Conservation (phyloP, 2,329 filamentous ascomycete genomes). For the Penicillium psychrosexuale region DNA sequence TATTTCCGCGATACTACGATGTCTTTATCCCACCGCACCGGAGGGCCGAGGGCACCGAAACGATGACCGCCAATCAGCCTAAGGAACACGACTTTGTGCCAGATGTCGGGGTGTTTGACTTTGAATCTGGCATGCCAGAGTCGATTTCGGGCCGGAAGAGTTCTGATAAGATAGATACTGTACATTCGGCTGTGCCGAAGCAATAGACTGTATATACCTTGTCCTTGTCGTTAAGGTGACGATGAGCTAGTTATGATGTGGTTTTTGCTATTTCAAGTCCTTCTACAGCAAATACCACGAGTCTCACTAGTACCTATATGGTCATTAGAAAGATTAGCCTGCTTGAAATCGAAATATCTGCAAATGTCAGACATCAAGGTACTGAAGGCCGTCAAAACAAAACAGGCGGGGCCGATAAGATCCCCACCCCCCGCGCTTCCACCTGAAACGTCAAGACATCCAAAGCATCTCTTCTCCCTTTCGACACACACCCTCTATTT, state of each 20-base stretch:
- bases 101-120: not conserved
- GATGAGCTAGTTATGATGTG: not conserved
- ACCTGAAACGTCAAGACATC: not conserved
- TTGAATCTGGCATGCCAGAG: not conserved
- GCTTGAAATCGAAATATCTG: too few species aligned
- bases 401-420: conserved; percentile 4
- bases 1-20: conserved; percentile 55
- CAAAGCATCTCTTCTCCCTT: not conserved
- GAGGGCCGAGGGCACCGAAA: conserved; percentile 42
- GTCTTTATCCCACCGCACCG: conserved; percentile 51
- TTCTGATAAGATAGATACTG: not conserved
- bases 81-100: not conserved
- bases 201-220: not conserved
- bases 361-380: too few species aligned
- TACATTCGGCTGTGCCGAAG: not conserved
- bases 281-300: too few species aligned
- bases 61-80: not conserved
- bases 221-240: not conserved
- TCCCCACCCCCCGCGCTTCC: conserved; percentile 1
- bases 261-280: not conserved
- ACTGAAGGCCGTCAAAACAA: not conserved
- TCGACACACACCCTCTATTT: conserved; percentile 1
- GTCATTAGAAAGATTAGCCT: too few species aligned
- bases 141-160: not conserved
- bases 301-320: too few species aligned